Percentiles rank a stretch among this genome's conserved stretches.
phyloP scores from a whole-genome alignment of 441 rosid genomes.

The Adansonia grandidieri region DNA sequence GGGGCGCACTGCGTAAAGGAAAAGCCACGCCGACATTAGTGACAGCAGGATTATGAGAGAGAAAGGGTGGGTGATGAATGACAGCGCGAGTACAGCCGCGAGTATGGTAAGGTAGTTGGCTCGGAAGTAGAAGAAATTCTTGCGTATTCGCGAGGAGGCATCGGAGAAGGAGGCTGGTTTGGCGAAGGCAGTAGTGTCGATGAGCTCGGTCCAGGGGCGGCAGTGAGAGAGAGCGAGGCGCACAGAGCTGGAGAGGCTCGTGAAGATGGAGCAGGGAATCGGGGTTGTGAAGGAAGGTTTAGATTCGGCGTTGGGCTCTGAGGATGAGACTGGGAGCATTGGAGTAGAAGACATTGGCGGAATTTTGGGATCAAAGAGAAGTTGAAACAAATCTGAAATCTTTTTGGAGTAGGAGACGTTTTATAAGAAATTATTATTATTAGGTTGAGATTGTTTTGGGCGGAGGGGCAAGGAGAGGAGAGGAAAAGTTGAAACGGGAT shows the following conservation, averaged over 20 bases:
- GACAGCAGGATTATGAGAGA: constrained; percentile 56
- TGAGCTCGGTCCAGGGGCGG: constrained; percentile 59
- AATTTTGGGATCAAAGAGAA: constrained; percentile 17
- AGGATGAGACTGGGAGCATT: constrained; percentile 36
- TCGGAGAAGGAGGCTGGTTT: constrained; percentile 53
- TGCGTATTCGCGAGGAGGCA: constrained; percentile 48
- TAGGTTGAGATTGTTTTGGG: neutral
- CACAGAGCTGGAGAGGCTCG: constrained; percentile 38
- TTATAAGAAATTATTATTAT: neutral
- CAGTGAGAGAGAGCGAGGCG: constrained; percentile 46
- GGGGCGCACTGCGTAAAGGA: constrained; percentile 56
- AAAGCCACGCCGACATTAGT: constrained; percentile 58
- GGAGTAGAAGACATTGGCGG: constrained; percentile 45
- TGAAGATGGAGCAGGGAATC: constrained; percentile 35
- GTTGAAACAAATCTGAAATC: neutral
- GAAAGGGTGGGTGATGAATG: constrained; percentile 61
- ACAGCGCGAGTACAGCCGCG: constrained; percentile 47
- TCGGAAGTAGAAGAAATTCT: constrained; percentile 55
- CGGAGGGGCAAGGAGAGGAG: neutral
- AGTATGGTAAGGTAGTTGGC: constrained; percentile 52
- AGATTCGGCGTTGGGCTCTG: constrained; percentile 10
- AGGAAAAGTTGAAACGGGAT: neutral
- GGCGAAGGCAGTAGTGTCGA: constrained; percentile 52
- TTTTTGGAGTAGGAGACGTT: neutral
- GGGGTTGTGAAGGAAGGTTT: constrained; percentile 24